Evolutionary conservation across 768 basidiomycete species (phyloP).

Genomic region (Tricholoma furcatifolium): DNA sequence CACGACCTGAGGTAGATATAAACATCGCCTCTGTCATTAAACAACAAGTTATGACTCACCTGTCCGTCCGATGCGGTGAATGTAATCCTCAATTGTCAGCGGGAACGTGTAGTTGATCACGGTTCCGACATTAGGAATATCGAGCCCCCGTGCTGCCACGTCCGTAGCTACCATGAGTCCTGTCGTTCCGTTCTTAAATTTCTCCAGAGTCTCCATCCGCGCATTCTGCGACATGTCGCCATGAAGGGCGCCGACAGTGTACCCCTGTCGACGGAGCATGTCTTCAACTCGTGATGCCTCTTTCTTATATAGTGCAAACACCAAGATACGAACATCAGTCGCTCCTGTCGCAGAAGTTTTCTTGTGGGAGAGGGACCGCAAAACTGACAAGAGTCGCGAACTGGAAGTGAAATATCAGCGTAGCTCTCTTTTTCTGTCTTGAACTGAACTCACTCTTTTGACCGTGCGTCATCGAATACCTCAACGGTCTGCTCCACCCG

Average conservation of each 20-base stretch:
- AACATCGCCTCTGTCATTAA: constrained; percentile 19
- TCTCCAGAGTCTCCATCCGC: constrained; percentile 81
- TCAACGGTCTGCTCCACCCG: constrained; percentile 92
- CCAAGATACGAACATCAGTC: constrained; percentile 69
- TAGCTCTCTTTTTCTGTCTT: not conserved
- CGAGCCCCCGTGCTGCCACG: constrained; percentile 94
- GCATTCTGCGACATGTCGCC: constrained; percentile 88
- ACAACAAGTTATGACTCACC: constrained; percentile 42
- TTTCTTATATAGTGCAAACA: constrained; percentile 98
- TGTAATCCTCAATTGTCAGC: constrained; percentile 90
- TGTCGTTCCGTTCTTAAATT: constrained; percentile 79
- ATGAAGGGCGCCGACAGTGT: constrained; percentile 79
- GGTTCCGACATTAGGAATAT: constrained; percentile 92
- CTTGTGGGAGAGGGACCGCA: constrained; percentile 57
- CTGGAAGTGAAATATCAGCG: constrained; percentile 31
- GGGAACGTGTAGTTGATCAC: constrained; percentile 99
- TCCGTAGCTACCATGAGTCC: constrained; percentile 93
- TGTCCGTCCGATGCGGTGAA: constrained; percentile 88
- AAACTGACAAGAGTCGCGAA: constrained; percentile 54
- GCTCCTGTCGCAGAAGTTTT: constrained; percentile 52
- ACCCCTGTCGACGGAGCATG: constrained; percentile 71
- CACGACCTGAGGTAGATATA: constrained; percentile 60
- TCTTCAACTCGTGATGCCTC: constrained; percentile 90
- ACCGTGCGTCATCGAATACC: constrained; percentile 81
- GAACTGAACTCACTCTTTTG: constrained; percentile 72